Percentiles rank a stretch among this genome's conserved stretches.
Evolutionary conservation across 2,329 filamentous ascomycete species (phyloP).

Genomic region (Anthostomella pinea): DNA sequence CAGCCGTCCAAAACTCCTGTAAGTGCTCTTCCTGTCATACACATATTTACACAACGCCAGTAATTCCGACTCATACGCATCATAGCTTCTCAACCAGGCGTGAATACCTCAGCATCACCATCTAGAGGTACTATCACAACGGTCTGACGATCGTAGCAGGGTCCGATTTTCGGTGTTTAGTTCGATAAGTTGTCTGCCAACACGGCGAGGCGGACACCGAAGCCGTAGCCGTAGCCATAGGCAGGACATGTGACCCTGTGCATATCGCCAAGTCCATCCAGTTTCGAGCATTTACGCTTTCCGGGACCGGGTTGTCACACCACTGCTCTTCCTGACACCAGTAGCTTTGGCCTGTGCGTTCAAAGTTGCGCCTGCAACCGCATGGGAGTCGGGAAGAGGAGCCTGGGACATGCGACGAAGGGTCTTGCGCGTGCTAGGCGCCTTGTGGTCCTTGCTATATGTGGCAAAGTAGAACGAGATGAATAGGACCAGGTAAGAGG

Average conservation of each 20-base stretch:
- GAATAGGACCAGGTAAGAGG: slow-evolving; percentile 95
- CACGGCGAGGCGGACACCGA: slow-evolving; percentile 6
- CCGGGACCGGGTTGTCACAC: slow-evolving; percentile 62
- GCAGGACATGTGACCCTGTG: slow-evolving; percentile 4
- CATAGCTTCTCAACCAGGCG: slow-evolving; percentile 17
- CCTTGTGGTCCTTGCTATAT: slow-evolving; percentile 85
- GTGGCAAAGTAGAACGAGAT: slow-evolving; percentile 98
- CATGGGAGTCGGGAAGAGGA: slow-evolving; percentile 77
- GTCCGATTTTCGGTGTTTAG: slow-evolving; percentile 1
- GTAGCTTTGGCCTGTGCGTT: slow-evolving; percentile 52
- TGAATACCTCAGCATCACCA: slow-evolving; percentile 25
- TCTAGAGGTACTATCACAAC: slow-evolving; percentile 32
- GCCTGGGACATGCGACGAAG: slow-evolving; percentile 64
- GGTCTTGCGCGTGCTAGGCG: slow-evolving; percentile 74
- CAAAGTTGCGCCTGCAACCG: slow-evolving; percentile 60
- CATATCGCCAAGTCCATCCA: slow-evolving; percentile 6
- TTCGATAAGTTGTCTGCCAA: slow-evolving; percentile 1
- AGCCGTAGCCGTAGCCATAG: slow-evolving; percentile 4
- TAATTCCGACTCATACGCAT: slow-evolving; percentile 15
- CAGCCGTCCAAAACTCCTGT: slow-evolving; percentile 25
- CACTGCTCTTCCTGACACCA: slow-evolving; percentile 55
- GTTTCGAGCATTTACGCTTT: slow-evolving; percentile 54
- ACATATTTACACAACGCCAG: slow-evolving; percentile 25
- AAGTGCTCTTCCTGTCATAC: slow-evolving; percentile 19
- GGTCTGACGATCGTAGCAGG: slow-evolving; percentile 16